Evolutionary conservation across 352 stramenopile genomes (phyloP).

Genomic region (Pythium utonaiense): DNA sequence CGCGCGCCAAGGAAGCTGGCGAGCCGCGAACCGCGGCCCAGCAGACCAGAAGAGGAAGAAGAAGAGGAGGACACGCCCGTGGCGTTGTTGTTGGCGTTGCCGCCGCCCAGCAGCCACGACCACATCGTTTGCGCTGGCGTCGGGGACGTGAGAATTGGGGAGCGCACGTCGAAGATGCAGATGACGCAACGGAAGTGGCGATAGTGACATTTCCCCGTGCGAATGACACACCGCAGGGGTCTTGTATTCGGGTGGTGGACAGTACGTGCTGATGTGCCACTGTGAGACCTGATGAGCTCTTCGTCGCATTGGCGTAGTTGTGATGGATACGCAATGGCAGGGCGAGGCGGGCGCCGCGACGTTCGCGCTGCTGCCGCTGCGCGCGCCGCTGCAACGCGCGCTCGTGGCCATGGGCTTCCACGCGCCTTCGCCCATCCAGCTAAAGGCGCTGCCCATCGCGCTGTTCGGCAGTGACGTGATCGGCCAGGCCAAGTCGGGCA

Average conservation of each 20-base stretch:
- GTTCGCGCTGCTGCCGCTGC: constrained; percentile 64
- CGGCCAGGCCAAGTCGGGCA: constrained; percentile 80
- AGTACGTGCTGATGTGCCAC: too few relatives aligned
- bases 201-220: constrained; percentile 17
- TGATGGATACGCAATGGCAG: neutral
- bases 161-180: constrained; percentile 11
- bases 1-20: constrained; percentile 17
- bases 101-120: constrained; percentile 38
- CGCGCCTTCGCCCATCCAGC: constrained; percentile 63
- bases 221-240: neutral
- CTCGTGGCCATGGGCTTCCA: constrained; percentile 54
- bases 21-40: constrained; percentile 17
- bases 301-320: neutral
- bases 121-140: constrained; percentile 26
- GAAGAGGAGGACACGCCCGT: constrained; percentile 5
- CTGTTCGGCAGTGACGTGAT: constrained; percentile 81
- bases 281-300: constrained; percentile 1
- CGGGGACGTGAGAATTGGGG: neutral
- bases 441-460: constrained; percentile 60
- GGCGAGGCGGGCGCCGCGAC: constrained; percentile 16
- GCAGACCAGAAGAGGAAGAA: constrained; percentile 1
- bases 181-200: constrained; percentile 18
- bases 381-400: constrained; percentile 42
- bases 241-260: neutral
- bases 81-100: neutral